These are phyloP conservation scores for Penicillium sp. DNA, from an alignment of 2,329 filamentous ascomycete species.

Conservation along the genomic window DNA sequence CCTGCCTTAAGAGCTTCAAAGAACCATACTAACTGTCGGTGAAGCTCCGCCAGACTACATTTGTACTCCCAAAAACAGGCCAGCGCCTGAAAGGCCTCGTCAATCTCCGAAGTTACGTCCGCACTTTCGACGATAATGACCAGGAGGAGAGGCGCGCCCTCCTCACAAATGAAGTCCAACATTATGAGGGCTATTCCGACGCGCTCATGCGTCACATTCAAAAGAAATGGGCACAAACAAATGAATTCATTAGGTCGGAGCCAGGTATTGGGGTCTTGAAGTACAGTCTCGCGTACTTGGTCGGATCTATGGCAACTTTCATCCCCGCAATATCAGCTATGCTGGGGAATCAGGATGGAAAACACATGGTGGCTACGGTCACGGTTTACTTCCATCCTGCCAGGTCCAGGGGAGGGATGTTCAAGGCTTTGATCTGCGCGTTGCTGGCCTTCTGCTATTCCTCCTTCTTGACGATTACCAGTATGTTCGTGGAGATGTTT, in stretches of 20 bases:
- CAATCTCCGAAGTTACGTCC: slow-evolving; percentile 62
- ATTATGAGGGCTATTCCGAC: slow-evolving; percentile 14
- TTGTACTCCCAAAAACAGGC: slow-evolving; percentile 82
- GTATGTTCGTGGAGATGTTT: slow-evolving; percentile 83
- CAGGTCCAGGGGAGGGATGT: slow-evolving; percentile 82
- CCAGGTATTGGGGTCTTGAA: slow-evolving; percentile 80
- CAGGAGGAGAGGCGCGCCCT: slow-evolving; percentile 42
- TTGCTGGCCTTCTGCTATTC: slow-evolving; percentile 77
- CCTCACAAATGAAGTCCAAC: slow-evolving; percentile 28
- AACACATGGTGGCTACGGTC: slow-evolving; percentile 89
- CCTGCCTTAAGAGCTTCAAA: background rate
- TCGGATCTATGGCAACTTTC: slow-evolving; percentile 85
- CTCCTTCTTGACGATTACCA: slow-evolving; percentile 71
- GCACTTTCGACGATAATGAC: slow-evolving; percentile 7
- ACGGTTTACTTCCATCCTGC: slow-evolving; percentile 95
- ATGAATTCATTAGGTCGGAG: slow-evolving; percentile 66
- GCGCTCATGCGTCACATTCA: slow-evolving; percentile 31
- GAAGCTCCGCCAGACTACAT: slow-evolving; percentile 77
- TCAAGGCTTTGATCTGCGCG: slow-evolving; percentile 76
- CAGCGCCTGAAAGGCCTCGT: slow-evolving; percentile 79
- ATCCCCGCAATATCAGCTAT: slow-evolving; percentile 69
- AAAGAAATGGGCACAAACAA: slow-evolving; percentile 43
- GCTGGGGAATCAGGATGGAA: slow-evolving; percentile 81
- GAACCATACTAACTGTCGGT: slow-evolving; percentile 6
- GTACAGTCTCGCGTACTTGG: slow-evolving; percentile 83